Evolutionary conservation across 768 basidiomycete species (phyloP).

Genomic region (Termitomyces sp.): DNA sequence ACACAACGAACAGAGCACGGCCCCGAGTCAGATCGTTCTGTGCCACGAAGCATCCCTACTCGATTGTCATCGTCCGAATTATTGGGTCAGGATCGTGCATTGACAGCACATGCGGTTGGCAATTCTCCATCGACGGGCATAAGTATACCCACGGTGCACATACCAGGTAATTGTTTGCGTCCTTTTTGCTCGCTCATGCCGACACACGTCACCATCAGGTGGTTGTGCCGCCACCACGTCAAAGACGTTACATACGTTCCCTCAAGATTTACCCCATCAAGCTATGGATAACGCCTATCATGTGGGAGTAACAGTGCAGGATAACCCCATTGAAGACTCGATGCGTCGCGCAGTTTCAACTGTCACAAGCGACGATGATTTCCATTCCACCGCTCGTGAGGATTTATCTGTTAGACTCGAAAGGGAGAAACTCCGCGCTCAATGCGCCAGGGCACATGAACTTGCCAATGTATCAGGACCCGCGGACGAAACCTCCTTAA

Average conservation of each 20-base stretch:
- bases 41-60: background rate
- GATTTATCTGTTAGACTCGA: slow-evolving; percentile 38
- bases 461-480: background rate
- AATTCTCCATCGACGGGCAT: background rate
- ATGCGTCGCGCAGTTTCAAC: slow-evolving; percentile 11
- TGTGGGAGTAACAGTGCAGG: slow-evolving; percentile 3
- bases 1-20: background rate
- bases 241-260: background rate
- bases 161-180: background rate
- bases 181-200: background rate
- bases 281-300: background rate
- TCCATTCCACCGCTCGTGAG: slow-evolving; percentile 21
- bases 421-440: slow-evolving; percentile 33
- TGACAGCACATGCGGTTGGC: slow-evolving; percentile 9
- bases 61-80: slow-evolving; percentile 18
- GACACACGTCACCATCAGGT: background rate
- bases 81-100: slow-evolving; percentile 24
- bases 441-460: background rate
- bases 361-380: slow-evolving; percentile 3
- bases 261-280: slow-evolving; percentile 8
- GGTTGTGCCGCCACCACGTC: background rate
- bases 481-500: slow-evolving; percentile 15
- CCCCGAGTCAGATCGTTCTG: background rate
- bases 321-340: slow-evolving; percentile 11
- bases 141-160: background rate